phyloP scores from a whole-genome alignment of 306 rosid species.

The Cicer chorassanicum region DNA sequence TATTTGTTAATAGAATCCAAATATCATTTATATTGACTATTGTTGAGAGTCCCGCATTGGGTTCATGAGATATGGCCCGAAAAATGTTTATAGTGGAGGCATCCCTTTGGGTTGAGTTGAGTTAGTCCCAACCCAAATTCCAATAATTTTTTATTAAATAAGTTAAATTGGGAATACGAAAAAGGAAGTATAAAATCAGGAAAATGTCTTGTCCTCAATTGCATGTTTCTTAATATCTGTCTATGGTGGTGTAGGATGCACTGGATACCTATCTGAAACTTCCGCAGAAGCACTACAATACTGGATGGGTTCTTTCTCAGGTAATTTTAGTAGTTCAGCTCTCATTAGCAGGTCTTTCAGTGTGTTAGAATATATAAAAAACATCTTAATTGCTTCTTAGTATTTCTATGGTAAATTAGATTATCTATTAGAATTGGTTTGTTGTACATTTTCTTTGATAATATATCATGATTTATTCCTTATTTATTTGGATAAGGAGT shows the following conservation, averaged over 20 bases:
- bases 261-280: constrained; percentile 81
- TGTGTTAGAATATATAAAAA: background rate
- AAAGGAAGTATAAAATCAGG: constrained; percentile 20
- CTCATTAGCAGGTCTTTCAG: constrained; percentile 19
- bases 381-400: background rate
- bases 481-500: background rate
- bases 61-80: background rate
- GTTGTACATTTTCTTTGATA: background rate
- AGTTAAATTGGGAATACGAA: background rate
- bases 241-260: constrained; percentile 73
- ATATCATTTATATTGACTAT: constrained; percentile 15
- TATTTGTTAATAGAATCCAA: constrained; percentile 36
- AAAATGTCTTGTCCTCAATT: constrained; percentile 33
- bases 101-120: background rate
- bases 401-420: background rate
- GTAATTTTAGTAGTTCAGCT: constrained; percentile 51
- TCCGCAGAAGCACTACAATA: constrained; percentile 84
- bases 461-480: too few species aligned
- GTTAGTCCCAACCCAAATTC: background rate
- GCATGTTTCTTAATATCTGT: constrained; percentile 41
- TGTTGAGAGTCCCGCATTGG: background rate
- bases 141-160: background rate
- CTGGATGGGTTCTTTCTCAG: constrained; percentile 99
- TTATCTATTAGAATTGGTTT: constrained; percentile 2
- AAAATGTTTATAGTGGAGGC: background rate